Conservation (phyloP, 257 asterid genomes). For the Craterostigma plantagineum region DNA sequence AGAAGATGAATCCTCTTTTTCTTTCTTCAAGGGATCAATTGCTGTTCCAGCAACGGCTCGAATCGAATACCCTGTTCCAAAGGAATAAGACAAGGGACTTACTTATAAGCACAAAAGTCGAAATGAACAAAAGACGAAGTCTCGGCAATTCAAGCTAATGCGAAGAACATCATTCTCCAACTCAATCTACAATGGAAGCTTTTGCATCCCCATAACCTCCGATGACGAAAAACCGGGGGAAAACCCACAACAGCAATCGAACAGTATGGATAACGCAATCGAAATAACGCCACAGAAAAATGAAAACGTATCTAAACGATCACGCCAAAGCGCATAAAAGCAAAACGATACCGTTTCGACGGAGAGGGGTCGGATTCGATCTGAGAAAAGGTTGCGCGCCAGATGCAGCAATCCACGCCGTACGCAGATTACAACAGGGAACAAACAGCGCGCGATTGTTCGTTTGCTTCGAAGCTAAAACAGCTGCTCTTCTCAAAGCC, state of each 20-base stretch:
- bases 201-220: constrained; percentile 2
- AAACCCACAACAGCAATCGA: too few species aligned
- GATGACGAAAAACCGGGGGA: not conserved
- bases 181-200: too few species aligned
- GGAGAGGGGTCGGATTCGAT: constrained; percentile 15
- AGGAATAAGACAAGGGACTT: too few species aligned
- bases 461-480: constrained; percentile 22
- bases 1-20: constrained; percentile 17
- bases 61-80: constrained; percentile 20
- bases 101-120: too few species aligned
- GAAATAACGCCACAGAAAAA: not conserved
- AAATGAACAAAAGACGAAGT: not conserved
- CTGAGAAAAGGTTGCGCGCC: constrained; percentile 11
- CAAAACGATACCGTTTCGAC: constrained; percentile 21
- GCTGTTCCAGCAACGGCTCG: constrained; percentile 32
- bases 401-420: constrained; percentile 12
- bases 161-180: too few species aligned
- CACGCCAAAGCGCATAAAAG: too few species aligned
- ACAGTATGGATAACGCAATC: not conserved
- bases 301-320: too few species aligned
- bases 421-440: constrained; percentile 16
- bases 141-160: too few species aligned
- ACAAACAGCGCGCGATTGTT: constrained; percentile 14
- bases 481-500: constrained; percentile 40
- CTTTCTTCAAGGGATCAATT: constrained; percentile 34